phyloP scores from a whole-genome alignment of 805 yeast genomes.

The Saturnispora sekii region DNA sequence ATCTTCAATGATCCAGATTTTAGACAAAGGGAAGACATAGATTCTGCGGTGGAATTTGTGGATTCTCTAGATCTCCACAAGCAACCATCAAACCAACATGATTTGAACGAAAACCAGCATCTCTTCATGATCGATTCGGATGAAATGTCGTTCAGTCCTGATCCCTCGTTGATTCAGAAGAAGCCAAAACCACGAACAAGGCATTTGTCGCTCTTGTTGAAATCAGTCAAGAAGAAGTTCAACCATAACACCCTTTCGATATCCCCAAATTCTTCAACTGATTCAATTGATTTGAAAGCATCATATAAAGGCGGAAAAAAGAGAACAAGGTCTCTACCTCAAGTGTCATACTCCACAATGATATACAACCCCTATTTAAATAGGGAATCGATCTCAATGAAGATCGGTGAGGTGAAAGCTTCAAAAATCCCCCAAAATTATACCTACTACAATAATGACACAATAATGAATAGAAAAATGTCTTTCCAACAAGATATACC shows the following conservation, averaged over 20 bases:
- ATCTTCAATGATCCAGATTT: conserved; percentile 14
- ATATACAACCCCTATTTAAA: conserved; percentile 27
- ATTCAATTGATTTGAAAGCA: background rate
- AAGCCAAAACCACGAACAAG: conserved; percentile 4
- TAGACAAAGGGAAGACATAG: conserved; percentile 5
- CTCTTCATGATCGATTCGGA: background rate
- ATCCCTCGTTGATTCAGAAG: background rate
- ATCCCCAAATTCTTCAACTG: background rate
- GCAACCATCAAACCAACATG: background rate
- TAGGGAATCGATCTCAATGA: conserved; percentile 28
- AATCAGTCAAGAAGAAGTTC: conserved; percentile 5
- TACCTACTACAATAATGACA: conserved; percentile 18
- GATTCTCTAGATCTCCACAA: conserved; percentile 2
- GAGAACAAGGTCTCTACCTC: conserved; percentile 46
- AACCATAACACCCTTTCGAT: background rate
- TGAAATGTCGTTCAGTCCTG: conserved; percentile 2
- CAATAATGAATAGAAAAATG: conserved; percentile 15
- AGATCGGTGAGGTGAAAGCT: conserved; percentile 35
- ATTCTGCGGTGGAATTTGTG: conserved; percentile 7
- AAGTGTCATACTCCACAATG: conserved; percentile 39
- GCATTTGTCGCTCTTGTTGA: conserved; percentile 2
- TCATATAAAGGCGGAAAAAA: conserved; percentile 23
- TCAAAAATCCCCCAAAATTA: conserved; percentile 26
- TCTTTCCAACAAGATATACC: conserved; percentile 16
- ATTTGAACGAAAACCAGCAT: background rate